Percentiles rank a stretch among this genome's conserved stretches.
phyloP scores from a whole-genome alignment of 2,329 filamentous ascomycete species.

The Purpureocillium takamizusanense region DNA sequence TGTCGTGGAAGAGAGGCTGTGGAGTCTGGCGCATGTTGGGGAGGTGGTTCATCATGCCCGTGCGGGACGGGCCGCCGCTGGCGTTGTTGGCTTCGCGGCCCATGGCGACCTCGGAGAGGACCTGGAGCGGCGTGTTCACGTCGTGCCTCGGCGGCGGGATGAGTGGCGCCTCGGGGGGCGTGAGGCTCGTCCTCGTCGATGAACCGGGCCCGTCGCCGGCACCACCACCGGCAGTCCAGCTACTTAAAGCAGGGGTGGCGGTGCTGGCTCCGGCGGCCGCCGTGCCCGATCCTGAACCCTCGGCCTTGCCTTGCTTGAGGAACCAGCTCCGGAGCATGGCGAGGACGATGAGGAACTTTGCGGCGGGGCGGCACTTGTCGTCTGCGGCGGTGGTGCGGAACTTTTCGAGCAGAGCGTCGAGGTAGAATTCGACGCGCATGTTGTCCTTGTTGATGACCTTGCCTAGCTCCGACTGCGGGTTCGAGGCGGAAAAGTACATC shows the following conservation, averaged over 20 bases:
- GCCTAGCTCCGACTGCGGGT: conserved; percentile 57
- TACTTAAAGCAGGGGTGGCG: conserved; percentile 1
- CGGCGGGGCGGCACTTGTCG: conserved; percentile 54
- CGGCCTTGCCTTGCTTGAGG: conserved; percentile 34
- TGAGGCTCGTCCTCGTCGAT: not conserved
- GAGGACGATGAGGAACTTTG: conserved; percentile 63
- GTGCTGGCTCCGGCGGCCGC: conserved; percentile 6
- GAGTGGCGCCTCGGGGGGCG: not conserved
- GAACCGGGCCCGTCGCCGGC: conserved; percentile 7
- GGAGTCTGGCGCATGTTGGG: conserved; percentile 13
- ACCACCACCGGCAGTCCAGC: conserved; percentile 1
- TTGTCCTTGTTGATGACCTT: conserved; percentile 59
- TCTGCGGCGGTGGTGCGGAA: conserved; percentile 55
- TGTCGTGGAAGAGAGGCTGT: conserved; percentile 25
- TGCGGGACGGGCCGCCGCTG: conserved; percentile 9
- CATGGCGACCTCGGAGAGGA: conserved; percentile 49
- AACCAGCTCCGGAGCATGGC: conserved; percentile 66
- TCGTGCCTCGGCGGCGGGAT: conserved; percentile 13
- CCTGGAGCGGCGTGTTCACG: conserved; percentile 44
- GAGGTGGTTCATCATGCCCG: conserved; percentile 7
- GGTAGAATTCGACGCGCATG: conserved; percentile 55
- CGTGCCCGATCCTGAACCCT: not conserved
- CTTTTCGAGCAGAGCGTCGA: conserved; percentile 61
- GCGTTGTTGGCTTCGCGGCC: conserved; percentile 22
- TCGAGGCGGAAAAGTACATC: conserved; percentile 59